Percentiles rank a stretch among this genome's conserved stretches.
phyloP scores from a whole-genome alignment of 1,139 yeast genomes.

The Pichia sp. region DNA sequence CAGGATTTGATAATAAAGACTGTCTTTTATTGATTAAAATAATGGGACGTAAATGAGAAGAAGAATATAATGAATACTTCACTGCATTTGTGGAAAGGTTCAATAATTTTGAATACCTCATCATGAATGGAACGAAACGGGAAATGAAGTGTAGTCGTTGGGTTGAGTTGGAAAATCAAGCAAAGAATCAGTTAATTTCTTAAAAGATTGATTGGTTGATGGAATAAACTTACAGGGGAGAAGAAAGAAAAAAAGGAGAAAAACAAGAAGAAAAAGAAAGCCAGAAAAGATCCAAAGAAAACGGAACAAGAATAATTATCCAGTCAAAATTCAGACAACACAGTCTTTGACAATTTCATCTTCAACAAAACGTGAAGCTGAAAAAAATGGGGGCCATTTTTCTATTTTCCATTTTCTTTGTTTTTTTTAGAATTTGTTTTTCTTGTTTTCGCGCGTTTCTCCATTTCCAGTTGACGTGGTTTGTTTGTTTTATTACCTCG shows the following conservation, averaged over 20 bases:
- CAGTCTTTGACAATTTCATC: background rate
- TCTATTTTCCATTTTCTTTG: too few species aligned
- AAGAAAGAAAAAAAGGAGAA: background rate
- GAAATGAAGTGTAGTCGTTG: too few species aligned
- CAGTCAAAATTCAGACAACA: background rate
- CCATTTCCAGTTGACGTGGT: too few species aligned
- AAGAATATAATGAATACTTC: background rate
- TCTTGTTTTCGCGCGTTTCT: too few species aligned
- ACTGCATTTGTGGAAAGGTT: background rate
- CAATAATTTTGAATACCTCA: slow-evolving; percentile 3
- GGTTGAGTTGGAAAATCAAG: background rate
- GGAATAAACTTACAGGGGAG: background rate
- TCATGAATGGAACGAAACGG: background rate
- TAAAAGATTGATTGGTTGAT: background rate
- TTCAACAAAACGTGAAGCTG: background rate
- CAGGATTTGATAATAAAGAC: background rate
- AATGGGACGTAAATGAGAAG: background rate
- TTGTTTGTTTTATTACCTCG: too few species aligned
- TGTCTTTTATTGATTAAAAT: background rate
- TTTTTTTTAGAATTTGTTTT: too few species aligned
- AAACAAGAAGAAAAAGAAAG: background rate
- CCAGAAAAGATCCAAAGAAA: background rate
- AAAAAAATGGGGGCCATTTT: background rate
- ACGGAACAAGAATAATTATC: background rate
- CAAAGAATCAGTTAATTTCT: background rate